Evolutionary conservation across 768 basidiomycete genomes (phyloP).

Genomic region (Macrocybe gigantea): DNA sequence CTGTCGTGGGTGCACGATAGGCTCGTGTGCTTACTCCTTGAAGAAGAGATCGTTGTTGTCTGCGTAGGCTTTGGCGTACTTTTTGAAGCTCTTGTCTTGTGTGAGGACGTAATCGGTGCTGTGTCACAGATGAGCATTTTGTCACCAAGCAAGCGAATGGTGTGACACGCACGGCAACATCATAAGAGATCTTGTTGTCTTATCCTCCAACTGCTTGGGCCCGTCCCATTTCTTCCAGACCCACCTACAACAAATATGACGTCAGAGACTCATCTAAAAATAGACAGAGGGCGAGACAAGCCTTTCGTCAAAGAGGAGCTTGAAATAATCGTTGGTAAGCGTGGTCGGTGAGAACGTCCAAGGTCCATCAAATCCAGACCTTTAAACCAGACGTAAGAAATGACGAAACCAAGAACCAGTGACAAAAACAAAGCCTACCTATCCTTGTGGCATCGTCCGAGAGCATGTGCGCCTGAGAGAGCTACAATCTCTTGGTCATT

Average conservation of each 20-base stretch:
- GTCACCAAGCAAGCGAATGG: not conserved
- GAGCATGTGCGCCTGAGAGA: slow-evolving; percentile 89
- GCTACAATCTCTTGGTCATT: slow-evolving; percentile 98
- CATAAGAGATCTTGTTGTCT: slow-evolving; percentile 84
- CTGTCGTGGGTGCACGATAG: not conserved
- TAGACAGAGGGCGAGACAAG: slow-evolving; percentile 20
- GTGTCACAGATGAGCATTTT: not conserved
- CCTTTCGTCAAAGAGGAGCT: slow-evolving; percentile 83
- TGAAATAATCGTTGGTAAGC: slow-evolving; percentile 82
- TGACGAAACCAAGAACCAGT: not conserved
- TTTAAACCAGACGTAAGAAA: slow-evolving; percentile 8
- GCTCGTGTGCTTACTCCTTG: slow-evolving; percentile 65
- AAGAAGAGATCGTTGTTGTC: slow-evolving; percentile 84
- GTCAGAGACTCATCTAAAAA: slow-evolving; percentile 2
- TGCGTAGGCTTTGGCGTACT: slow-evolving; percentile 83
- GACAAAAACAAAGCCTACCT: slow-evolving; percentile 34
- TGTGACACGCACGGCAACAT: slow-evolving; percentile 80
- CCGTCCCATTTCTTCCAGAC: slow-evolving; percentile 95
- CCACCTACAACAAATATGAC: slow-evolving; percentile 39
- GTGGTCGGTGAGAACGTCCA: slow-evolving; percentile 94
- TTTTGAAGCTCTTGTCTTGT: slow-evolving; percentile 91
- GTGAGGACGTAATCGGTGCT: slow-evolving; percentile 85
- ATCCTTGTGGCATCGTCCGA: slow-evolving; percentile 90
- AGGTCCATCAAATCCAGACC: slow-evolving; percentile 83
- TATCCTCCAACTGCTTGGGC: slow-evolving; percentile 92